Base-by-base conservation (phyloP, 148 eudicot species). In the Beta vulgaris region DNA sequence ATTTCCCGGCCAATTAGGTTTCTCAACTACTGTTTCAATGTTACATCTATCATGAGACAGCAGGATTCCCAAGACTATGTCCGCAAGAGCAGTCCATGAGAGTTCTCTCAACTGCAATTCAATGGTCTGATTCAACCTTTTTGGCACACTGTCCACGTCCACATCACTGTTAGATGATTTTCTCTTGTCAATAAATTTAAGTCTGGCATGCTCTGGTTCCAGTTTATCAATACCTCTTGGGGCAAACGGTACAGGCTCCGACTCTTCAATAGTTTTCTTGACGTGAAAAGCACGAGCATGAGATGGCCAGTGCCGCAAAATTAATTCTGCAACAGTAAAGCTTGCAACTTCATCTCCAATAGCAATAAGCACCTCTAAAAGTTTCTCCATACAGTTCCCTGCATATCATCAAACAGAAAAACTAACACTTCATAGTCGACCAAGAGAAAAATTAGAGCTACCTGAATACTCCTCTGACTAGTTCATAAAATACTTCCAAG, bases 371-470 rank as follows among this genome's bases (percentile, higher is more conserved):
- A 95, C 96, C 87, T 95, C 99, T 79, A 95, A 75, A 34, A 95
- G 94, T 80, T 95, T 95, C 87, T 95, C 99, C 99, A 92, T 95
- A 84, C 97, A 95, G 79, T 95, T 95, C 99, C 99, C 99, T 95
- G 80, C 76, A 84, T 63, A 59, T 29, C 66, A 54, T 35, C 44
- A 4, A 16, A 26, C 57, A 13, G 49, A 16, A 25, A 78, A 68
- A 62, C 31, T 19, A 73, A 46, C 49, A 25, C 10, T 11, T n/a
- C 31, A 42, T 67, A 23, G 40, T 44, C 15, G 31, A 69, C 7
- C 28, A 59, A 60, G 51, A 57, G 73, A 32, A 76, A 55, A 53
- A 18, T 19, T 26, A 66, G 2, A 65, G 9, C 7, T 69, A 23
- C n/a, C 32, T 43, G 35, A 36, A 69, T 48, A 78, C 39, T 39